A percentile compares a stretch with the other conserved stretches of the same genome.
These are phyloP conservation scores for Neolentinus lepideus DNA, from an alignment of 1,284 basidiomycete genomes.

Conservation along the genomic window DNA sequence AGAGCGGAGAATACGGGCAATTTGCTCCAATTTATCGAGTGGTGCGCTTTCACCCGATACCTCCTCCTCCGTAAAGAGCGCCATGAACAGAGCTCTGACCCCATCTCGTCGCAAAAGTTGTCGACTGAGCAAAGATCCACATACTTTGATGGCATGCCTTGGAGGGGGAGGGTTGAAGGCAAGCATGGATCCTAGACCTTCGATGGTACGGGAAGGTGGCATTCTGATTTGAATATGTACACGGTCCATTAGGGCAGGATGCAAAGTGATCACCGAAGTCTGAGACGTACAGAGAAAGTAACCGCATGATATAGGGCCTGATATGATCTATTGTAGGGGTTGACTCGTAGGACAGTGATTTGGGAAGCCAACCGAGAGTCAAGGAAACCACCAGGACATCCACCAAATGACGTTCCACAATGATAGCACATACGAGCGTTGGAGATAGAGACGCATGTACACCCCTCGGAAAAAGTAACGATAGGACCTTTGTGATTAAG, in stretches of 20 bases:
- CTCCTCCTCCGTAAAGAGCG: slow-evolving; percentile 59
- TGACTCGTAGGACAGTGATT: slow-evolving; percentile 34
- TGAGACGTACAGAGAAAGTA: slow-evolving; percentile 50
- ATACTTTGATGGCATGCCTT: slow-evolving; percentile 47
- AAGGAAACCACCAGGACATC: slow-evolving; percentile 55
- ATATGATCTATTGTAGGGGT: slow-evolving; percentile 27
- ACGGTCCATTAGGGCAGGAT: slow-evolving; percentile 9
- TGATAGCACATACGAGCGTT: slow-evolving; percentile 51
- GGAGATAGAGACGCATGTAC: slow-evolving; percentile 35
- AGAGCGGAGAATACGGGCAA: slow-evolving; percentile 48
- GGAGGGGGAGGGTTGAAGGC: slow-evolving; percentile 34
- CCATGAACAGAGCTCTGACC: slow-evolving; percentile 55
- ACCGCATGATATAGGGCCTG: slow-evolving; percentile 41
- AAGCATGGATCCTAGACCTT: slow-evolving; percentile 51
- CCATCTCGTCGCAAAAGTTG: slow-evolving; percentile 65
- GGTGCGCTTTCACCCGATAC: slow-evolving; percentile 39
- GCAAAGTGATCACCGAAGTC: slow-evolving; percentile 8
- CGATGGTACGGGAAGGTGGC: slow-evolving; percentile 56
- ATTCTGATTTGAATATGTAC: slow-evolving; percentile 34
- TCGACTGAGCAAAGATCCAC: slow-evolving; percentile 51
- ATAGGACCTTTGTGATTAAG: slow-evolving; percentile 34
- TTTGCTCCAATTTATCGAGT: slow-evolving; percentile 61
- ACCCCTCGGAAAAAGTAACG: slow-evolving; percentile 46
- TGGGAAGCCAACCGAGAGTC: slow-evolving; percentile 65
- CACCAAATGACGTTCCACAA: slow-evolving; percentile 50